These are phyloP conservation scores for Aspergillus awamori DNA, from an alignment of 2,329 filamentous ascomycete genomes.

Conservation along the genomic window DNA sequence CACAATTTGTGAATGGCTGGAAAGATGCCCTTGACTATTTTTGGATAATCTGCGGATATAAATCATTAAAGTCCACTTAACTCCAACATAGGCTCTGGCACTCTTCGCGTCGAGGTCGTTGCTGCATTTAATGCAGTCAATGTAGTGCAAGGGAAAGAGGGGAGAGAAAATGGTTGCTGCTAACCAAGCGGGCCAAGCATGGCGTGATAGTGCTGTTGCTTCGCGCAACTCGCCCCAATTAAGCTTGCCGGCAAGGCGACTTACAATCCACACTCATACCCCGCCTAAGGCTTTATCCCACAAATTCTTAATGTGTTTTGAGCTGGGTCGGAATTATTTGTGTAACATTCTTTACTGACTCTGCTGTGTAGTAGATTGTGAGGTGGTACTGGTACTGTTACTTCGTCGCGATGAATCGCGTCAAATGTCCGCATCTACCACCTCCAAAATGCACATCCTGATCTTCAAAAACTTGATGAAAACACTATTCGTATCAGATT, in stretches of 20 bases:
- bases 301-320: neutral
- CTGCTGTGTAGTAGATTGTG: no score
- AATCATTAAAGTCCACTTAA: neutral
- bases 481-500: neutral
- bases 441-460: neutral
- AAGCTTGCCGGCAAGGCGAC: slow-evolving; percentile 1
- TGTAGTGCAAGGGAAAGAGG: neutral
- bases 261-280: neutral
- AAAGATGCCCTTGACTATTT: neutral
- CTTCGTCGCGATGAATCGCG: no score
- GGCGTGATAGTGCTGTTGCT: slow-evolving; percentile 27
- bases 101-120: neutral
- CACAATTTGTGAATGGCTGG: neutral
- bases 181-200: slow-evolving; percentile 23
- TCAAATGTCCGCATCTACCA: neutral
- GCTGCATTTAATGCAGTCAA: neutral
- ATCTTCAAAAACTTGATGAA: neutral
- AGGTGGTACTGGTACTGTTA: no score
- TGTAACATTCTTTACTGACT: no score
- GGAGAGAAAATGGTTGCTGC: neutral
- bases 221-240: slow-evolving; percentile 16
- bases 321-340: no score
- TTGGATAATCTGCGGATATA: neutral
- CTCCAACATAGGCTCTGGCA: neutral
- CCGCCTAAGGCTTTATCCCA: neutral